Conservation (phyloP, 2,329 filamentous ascomycete species). For the Malbranchea cinnamomea region DNA sequence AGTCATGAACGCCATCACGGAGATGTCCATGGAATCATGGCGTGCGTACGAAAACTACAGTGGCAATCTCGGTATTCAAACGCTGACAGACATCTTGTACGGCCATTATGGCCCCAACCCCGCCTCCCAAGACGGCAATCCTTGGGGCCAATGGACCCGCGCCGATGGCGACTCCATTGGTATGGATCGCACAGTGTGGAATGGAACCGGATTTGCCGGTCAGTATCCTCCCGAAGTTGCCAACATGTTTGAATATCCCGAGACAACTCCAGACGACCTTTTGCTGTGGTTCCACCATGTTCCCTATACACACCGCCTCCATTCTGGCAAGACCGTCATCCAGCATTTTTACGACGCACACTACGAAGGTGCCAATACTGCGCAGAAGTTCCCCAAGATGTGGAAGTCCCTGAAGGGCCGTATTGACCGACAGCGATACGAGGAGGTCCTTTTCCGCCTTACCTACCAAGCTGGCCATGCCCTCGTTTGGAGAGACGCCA, state of each 20-base stretch:
- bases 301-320: conserved; percentile 46
- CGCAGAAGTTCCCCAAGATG: conserved; percentile 38
- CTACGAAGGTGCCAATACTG: conserved; percentile 44
- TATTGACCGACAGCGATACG: conserved; percentile 45
- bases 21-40: conserved; percentile 55
- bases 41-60: conserved; percentile 56
- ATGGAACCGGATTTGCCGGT: conserved; percentile 50
- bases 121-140: conserved; percentile 49
- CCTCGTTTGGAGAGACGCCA: conserved; percentile 54
- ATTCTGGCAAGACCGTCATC: conserved; percentile 51
- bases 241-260: conserved; percentile 41
- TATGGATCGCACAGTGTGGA: conserved; percentile 56
- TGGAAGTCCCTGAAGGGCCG: conserved; percentile 43
- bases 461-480: conserved; percentile 54
- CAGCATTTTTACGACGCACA: conserved; percentile 53
- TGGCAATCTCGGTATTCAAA: conserved; percentile 56
- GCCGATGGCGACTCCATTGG: conserved; percentile 46
- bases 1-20: conserved; percentile 44
- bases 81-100: conserved; percentile 51
- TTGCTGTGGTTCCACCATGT: conserved; percentile 65
- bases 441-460: conserved; percentile 44
- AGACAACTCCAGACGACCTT: conserved; percentile 52
- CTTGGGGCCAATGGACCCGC: conserved; percentile 59
- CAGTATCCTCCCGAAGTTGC: conserved; percentile 51
- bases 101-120: conserved; percentile 56